Percentiles rank a stretch among this genome's conserved stretches.
Evolutionary conservation across 1,284 basidiomycete genomes (phyloP).

Genomic region (Naganishia cerealis): DNA sequence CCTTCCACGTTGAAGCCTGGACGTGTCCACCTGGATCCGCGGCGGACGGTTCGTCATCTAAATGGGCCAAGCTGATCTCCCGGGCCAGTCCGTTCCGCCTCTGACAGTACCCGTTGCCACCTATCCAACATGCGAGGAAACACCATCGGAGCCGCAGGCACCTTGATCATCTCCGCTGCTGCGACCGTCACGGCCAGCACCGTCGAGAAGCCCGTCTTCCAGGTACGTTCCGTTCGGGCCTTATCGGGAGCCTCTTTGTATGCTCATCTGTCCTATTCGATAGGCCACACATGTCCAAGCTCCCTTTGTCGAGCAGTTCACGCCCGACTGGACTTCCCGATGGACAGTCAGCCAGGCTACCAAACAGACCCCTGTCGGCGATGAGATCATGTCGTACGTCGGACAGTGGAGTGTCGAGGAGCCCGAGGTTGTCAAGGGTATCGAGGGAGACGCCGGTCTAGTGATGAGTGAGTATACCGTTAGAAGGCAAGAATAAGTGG

Average conservation of each 20-base stretch:
- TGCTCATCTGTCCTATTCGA: not conserved
- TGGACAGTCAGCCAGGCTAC: slow-evolving; percentile 97
- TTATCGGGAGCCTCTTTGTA: not conserved
- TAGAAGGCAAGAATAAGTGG: not conserved
- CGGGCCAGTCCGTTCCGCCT: too few species aligned
- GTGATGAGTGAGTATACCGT: slow-evolving; percentile 65
- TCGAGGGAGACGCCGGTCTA: slow-evolving; percentile 81
- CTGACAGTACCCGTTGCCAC: not conserved
- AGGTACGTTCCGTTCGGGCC: slow-evolving; percentile 36
- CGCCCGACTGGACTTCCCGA: slow-evolving; percentile 70
- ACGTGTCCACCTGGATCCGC: too few species aligned
- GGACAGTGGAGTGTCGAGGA: slow-evolving; percentile 97
- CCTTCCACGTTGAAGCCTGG: too few species aligned
- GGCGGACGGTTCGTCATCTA: too few species aligned
- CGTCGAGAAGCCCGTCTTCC: slow-evolving; percentile 46
- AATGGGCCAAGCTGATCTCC: too few species aligned
- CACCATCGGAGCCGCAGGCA: slow-evolving; percentile 48
- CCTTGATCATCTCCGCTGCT: slow-evolving; percentile 47
- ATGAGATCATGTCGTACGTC: slow-evolving; percentile 93
- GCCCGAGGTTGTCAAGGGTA: slow-evolving; percentile 65
- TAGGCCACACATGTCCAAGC: slow-evolving; percentile 80
- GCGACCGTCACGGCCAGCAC: slow-evolving; percentile 37
- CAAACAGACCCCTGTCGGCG: slow-evolving; percentile 90
- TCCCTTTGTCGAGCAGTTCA: slow-evolving; percentile 98
- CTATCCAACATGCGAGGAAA: slow-evolving; percentile 47